Conservation (phyloP, 108 stramenopile species). For the Skeletonema menzelii region DNA sequence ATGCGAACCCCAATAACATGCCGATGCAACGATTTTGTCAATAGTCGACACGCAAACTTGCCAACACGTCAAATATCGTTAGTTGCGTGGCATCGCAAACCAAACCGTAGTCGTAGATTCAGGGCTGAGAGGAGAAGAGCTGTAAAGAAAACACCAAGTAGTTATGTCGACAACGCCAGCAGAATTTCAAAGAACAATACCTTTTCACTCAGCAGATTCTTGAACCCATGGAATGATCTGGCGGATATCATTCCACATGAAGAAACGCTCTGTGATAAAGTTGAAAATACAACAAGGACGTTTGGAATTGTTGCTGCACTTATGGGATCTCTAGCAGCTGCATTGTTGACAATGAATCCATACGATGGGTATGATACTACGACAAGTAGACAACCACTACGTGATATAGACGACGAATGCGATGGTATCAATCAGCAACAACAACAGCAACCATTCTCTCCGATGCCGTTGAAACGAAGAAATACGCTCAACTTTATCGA, state of each 20-base stretch:
- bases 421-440: not conserved
- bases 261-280: slow-evolving; percentile 30
- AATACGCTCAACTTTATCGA: slow-evolving; percentile 28
- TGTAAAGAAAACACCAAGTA: not conserved
- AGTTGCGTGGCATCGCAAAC: not conserved
- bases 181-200: not conserved
- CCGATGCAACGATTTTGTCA: not conserved
- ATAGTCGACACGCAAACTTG: not conserved
- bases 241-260: slow-evolving; percentile 15
- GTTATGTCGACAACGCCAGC: not conserved
- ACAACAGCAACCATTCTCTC: slow-evolving; percentile 7
- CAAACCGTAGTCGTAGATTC: not conserved
- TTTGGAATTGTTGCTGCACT: slow-evolving; percentile 46
- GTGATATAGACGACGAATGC: not conserved
- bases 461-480: slow-evolving; percentile 10
- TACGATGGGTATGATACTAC: slow-evolving; percentile 35
- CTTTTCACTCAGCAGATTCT: slow-evolving; percentile 23
- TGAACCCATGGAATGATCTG: slow-evolving; percentile 40
- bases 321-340: slow-evolving; percentile 36
- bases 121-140: not conserved
- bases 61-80: not conserved
- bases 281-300: slow-evolving; percentile 39
- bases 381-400: not conserved
- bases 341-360: slow-evolving; percentile 30
- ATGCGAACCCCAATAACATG: no score